Evolutionary conservation across 2,329 filamentous ascomycete species (phyloP).

Genomic region (Diaporthe eres): DNA sequence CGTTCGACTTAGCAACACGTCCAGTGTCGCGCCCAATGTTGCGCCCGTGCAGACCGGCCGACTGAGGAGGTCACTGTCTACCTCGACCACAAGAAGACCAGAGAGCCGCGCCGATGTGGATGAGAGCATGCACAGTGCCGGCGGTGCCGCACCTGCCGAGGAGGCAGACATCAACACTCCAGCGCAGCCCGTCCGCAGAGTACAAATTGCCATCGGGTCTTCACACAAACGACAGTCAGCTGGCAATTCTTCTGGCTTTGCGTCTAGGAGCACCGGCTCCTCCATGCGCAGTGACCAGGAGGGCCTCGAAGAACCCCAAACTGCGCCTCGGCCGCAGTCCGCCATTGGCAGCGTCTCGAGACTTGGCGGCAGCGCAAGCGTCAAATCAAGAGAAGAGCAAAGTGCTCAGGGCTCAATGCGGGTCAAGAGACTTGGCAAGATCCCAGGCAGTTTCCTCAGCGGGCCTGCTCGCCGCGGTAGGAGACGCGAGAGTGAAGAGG

Average conservation of each 20-base stretch:
- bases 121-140: constrained; percentile 44
- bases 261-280: constrained; percentile 50
- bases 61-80: constrained; percentile 66
- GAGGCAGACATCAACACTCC: constrained; percentile 66
- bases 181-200: constrained; percentile 64
- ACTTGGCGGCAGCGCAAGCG: constrained; percentile 66
- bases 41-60: constrained; percentile 53
- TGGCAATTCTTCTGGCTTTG: constrained; percentile 52
- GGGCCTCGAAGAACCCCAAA: constrained; percentile 63
- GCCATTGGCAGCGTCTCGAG: constrained; percentile 67
- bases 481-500: constrained; percentile 76
- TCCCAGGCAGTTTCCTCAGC: constrained; percentile 83
- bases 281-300: constrained; percentile 62
- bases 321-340: constrained; percentile 62
- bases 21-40: constrained; percentile 53
- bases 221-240: constrained; percentile 50
- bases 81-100: constrained; percentile 46
- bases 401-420: constrained; percentile 81
- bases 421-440: constrained; percentile 81
- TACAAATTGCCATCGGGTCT: constrained; percentile 68
- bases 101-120: constrained; percentile 50
- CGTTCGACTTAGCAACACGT: constrained; percentile 68
- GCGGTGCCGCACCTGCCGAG: constrained; percentile 44
- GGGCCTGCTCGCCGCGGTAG: constrained; percentile 84
- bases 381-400: constrained; percentile 71